Evolutionary conservation across 768 basidiomycete genomes (phyloP).

Genomic region (Vararia minispora): DNA sequence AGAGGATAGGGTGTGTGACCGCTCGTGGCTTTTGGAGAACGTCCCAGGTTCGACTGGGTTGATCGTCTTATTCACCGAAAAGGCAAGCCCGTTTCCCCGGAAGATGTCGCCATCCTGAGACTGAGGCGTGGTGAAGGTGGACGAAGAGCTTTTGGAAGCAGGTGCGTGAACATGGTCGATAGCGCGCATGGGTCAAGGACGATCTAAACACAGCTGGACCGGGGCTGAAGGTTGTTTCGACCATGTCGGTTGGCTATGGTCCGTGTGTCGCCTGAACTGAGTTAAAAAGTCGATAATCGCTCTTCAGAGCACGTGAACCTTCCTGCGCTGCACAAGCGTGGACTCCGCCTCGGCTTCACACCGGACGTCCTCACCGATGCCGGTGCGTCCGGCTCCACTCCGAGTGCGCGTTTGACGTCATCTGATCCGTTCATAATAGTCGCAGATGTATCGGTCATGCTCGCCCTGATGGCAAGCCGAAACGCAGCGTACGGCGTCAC

Average conservation of each 20-base stretch:
- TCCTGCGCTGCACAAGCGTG: slow-evolving; percentile 41
- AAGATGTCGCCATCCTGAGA: slow-evolving; percentile 8
- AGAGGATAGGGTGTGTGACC: slow-evolving; percentile 43
- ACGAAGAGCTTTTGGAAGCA: slow-evolving; percentile 60
- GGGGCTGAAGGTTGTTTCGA: slow-evolving; percentile 72
- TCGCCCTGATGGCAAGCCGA: slow-evolving; percentile 89
- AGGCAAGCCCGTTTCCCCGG: slow-evolving; percentile 28
- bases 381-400: slow-evolving; percentile 31
- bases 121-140: slow-evolving; percentile 33
- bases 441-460: slow-evolving; percentile 84
- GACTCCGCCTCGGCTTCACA: slow-evolving; percentile 77
- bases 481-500: slow-evolving; percentile 53
- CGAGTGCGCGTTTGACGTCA: background rate
- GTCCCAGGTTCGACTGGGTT: slow-evolving; percentile 50
- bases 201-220: slow-evolving; percentile 48
- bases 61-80: slow-evolving; percentile 56
- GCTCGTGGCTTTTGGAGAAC: slow-evolving; percentile 67
- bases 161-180: slow-evolving; percentile 19
- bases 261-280: slow-evolving; percentile 11
- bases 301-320: slow-evolving; percentile 74
- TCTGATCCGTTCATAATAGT: slow-evolving; percentile 33
- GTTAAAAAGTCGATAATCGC: background rate
- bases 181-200: background rate
- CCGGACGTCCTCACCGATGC: slow-evolving; percentile 92
- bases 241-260: slow-evolving; percentile 90